phyloP scores from a whole-genome alignment of 2,329 filamentous ascomycete genomes.

The Fusarium praegraminearum region DNA sequence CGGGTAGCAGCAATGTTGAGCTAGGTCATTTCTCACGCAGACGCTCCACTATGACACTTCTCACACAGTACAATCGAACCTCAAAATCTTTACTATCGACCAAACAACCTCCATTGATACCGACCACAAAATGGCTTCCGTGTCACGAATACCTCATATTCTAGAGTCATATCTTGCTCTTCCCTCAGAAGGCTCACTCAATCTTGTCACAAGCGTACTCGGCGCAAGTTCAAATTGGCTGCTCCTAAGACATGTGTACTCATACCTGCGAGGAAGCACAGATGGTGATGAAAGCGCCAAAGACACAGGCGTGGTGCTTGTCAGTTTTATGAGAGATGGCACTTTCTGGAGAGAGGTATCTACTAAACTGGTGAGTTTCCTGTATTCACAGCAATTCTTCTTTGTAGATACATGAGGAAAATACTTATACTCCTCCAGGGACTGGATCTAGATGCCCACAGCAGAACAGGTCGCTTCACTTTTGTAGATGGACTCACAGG shows the following conservation, averaged over 20 bases:
- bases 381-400: neutral
- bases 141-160: conserved; percentile 70
- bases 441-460: conserved; percentile 74
- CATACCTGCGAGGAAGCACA: conserved; percentile 54
- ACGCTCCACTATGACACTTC: conserved; percentile 20
- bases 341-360: conserved; percentile 82
- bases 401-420: neutral
- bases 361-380: conserved; percentile 69
- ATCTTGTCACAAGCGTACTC: conserved; percentile 76
- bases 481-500: conserved; percentile 81
- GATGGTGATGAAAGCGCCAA: conserved; percentile 40
- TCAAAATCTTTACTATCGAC: conserved; percentile 36
- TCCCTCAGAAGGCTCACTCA: conserved; percentile 68
- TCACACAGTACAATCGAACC: conserved; percentile 39
- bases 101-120: conserved; percentile 2
- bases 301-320: conserved; percentile 72
- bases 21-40: neutral
- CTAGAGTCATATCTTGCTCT: conserved; percentile 73
- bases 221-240: conserved; percentile 76
- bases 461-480: conserved; percentile 69
- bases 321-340: conserved; percentile 84
- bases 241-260: conserved; percentile 66
- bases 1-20: neutral
- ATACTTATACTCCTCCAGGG: conserved; percentile 61
- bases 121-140: conserved; percentile 40